Base-by-base conservation (phyloP, 2,329 filamentous ascomycete species). In the Clathrospora elynae region DNA sequence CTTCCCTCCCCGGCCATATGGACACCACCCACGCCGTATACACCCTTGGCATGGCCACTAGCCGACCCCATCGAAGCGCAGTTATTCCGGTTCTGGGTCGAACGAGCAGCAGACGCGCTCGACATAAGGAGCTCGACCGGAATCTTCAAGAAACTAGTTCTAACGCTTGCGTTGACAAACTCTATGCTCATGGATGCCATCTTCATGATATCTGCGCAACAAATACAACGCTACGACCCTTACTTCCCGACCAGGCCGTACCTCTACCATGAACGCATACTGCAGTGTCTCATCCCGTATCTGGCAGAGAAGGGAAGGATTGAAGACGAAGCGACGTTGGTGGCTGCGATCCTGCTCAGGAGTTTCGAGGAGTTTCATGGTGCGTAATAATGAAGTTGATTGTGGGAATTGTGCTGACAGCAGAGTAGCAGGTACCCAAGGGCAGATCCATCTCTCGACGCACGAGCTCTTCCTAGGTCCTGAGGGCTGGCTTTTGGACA, bases 131-230 rank as follows among this genome's bases (percentile, higher is more conserved):
- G 44, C 33, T 39, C 57, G 7, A 20, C 47, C 18, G 36, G 32
- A 5, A 22, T 57, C 4, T 58, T 53, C 14, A 43, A 32, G 13
- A 31, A 42, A 7, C 16, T 46, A 1, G 37, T 53, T 10, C 53
- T 53, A 18, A 46, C 47, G 14, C 36, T 58, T 20, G 50, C 55
- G 5, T 65, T 67, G 3, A 52, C 62, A 17, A 73, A 70, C 25
- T 68, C 72, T 0, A 65, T 74, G 12, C 52, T 78, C 12, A 50
- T 69, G 41, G 68, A 68, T 41, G 68, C 69, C 3, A 64, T 72
- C n/a, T 61, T 68, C 23, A 70, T 71, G 14, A 67, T 64, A 5
- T 69, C 71, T 4, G 67, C 71, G 12, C 61, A 72, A 36, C 69
- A 73, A 38, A 49, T 75, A 9, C 62, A 58, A 19, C 66, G 64